Evolutionary conservation across 2,329 filamentous ascomycete species (phyloP).

Genomic region (Sporothrix curviconia): DNA sequence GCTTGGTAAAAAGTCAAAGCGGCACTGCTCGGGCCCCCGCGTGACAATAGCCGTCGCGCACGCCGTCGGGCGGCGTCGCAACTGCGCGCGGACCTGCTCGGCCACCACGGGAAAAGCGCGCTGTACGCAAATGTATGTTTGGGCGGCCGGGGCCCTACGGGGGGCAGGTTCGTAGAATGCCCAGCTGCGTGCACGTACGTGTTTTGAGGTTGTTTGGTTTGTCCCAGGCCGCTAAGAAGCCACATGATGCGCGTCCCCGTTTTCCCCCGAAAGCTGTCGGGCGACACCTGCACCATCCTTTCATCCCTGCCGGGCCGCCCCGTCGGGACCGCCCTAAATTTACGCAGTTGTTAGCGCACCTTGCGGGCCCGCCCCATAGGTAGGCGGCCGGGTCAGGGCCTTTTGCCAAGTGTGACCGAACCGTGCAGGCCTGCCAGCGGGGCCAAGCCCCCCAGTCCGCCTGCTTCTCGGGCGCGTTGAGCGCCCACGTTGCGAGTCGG

Average conservation of each 20-base stretch:
- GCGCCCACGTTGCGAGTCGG: conserved; percentile 33
- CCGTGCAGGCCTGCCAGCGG: conserved; percentile 41
- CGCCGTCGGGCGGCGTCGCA: conserved; percentile 45
- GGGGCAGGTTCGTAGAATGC: conserved; percentile 42
- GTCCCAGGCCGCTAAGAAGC: conserved; percentile 44
- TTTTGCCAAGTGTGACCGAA: conserved; percentile 41
- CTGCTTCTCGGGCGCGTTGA: conserved; percentile 29
- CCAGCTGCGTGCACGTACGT: conserved; percentile 37
- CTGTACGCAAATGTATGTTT: conserved; percentile 37
- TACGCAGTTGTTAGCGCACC: conserved; percentile 41
- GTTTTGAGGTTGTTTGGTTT: conserved; percentile 40
- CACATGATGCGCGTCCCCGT: no score
- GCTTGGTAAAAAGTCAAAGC: conserved; percentile 34
- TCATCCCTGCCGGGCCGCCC: conserved; percentile 52
- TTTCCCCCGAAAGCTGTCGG: conserved; percentile 52
- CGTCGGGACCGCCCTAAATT: conserved; percentile 52
- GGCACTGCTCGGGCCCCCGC: conserved; percentile 39
- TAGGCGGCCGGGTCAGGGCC: conserved; percentile 40
- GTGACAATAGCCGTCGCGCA: conserved; percentile 44
- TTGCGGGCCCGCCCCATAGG: conserved; percentile 39
- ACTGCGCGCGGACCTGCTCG: conserved; percentile 39
- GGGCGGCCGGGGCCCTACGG: conserved; percentile 32
- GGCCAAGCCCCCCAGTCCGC: conserved; percentile 36
- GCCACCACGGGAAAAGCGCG: conserved; percentile 39
- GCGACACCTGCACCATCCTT: conserved; percentile 46